A percentile compares a stretch with the other conserved stretches of the same genome.
These are phyloP conservation scores for Ceratobasidium sp. DNA, from an alignment of 1,284 basidiomycete species.

Conservation along the genomic window DNA sequence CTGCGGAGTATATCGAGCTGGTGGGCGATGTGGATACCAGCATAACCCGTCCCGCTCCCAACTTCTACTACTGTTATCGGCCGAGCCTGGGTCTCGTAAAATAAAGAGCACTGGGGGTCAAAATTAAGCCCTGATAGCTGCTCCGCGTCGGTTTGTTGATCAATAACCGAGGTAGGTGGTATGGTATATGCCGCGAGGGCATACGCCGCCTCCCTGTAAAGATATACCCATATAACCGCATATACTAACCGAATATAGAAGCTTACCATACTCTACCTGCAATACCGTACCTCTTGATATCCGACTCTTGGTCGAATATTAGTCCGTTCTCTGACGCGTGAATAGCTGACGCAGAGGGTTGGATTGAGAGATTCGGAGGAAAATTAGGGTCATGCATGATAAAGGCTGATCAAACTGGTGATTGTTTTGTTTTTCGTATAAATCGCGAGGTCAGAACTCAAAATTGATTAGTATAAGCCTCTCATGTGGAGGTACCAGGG, in stretches of 20 bases:
- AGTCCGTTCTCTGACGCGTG: not conserved
- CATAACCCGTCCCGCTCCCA: slow-evolving; percentile 79
- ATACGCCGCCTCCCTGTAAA: slow-evolving; percentile 77
- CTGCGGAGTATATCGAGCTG: slow-evolving; percentile 51
- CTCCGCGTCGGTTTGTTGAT: slow-evolving; percentile 50
- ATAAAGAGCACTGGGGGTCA: slow-evolving; percentile 70
- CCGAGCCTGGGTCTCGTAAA: slow-evolving; percentile 48
- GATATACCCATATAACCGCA: slow-evolving; percentile 2
- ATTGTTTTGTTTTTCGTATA: not conserved
- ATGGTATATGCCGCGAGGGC: slow-evolving; percentile 66
- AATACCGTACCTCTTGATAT: slow-evolving; percentile 45
- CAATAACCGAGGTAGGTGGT: slow-evolving; percentile 49
- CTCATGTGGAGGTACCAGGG: no score
- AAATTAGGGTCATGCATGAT: slow-evolving; percentile 41
- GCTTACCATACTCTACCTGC: slow-evolving; percentile 45
- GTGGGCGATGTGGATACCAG: slow-evolving; percentile 66
- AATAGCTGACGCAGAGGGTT: slow-evolving; percentile 8
- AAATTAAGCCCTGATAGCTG: slow-evolving; percentile 60
- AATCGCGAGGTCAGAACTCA: not conserved
- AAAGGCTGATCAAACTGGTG: not conserved
- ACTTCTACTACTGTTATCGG: slow-evolving; percentile 68
- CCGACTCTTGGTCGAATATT: slow-evolving; percentile 26
- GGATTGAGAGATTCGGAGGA: slow-evolving; percentile 32
- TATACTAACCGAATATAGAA: not conserved
- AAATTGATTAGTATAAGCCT: no score